Base-by-base conservation (phyloP, 2,329 filamentous ascomycete genomes). In the Coleophoma eucalyptorum region DNA sequence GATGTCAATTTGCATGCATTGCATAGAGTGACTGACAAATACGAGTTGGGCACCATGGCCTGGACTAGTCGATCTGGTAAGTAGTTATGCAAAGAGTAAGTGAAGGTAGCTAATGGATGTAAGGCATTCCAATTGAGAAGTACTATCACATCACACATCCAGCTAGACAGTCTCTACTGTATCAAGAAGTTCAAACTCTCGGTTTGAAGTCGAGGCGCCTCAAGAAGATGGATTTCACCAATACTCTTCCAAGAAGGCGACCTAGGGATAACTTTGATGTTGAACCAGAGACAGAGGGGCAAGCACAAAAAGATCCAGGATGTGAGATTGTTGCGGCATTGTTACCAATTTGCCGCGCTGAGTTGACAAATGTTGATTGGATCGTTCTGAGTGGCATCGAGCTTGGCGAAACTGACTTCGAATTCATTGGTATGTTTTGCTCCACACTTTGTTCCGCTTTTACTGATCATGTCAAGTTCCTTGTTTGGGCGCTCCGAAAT, bases 341-440 rank as follows among this genome's bases (percentile, higher is more conserved):
- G 5, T 83, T 86, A 58, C 83, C 85, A 1, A 70, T 89, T 5
- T 87, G 83, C 66, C 81, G 81, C 55, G 78, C 80, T 54, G 79
- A 86, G 58, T 74, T 83, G 20, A 89, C 86, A 0, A 86, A 83
- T 58, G 80, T 89, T 16, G 83, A 87, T 62, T 89, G 86, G 85
- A 78, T 89, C 48, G 75, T 80, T 19, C 67, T 89, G 52, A 88
- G 83, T 53, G 83, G 83, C 12, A 85, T 89, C 54, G 77, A 80
- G 53, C 75, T 89, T n/a, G 84, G 83, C 38, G 86, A 89, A 49
- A 81, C 82, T 0, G 86, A 89, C 66, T 69, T 89, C 48, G 86
- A 89, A 55, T 80, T 80, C 35, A 49, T 55, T 33, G 49, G 54
- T 56, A 52, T 12, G 49, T 48, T 6, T 18, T 26, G 8, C 37